Base-by-base conservation (phyloP, 192 early-diverging fungal species). In the Backusella macrospora region DNA sequence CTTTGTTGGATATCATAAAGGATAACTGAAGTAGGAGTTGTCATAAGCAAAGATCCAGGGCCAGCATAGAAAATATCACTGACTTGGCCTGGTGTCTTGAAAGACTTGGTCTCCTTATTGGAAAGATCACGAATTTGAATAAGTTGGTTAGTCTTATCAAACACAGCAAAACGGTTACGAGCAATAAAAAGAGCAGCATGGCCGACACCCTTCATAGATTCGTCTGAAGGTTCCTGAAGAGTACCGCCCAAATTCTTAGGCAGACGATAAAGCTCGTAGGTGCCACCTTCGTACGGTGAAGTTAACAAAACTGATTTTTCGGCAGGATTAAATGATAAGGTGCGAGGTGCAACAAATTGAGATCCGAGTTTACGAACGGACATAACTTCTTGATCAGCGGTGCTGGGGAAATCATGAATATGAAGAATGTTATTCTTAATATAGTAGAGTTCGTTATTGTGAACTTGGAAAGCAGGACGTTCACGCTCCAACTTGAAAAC, bases 401-500 rank as follows among this genome's bases (percentile, higher is more conserved):
- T 84, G 64, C 78, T 92, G 23, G 84, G 59, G 83, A 94, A 96
- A 80, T 99, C 94, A 80, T 94, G 90, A 70, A 90, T 77, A 38
- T 93, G 92, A 18, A 98, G 75, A 76, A 91, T 87, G 75, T 95
- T 93, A 80, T 94, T 95, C 82, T 94, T 94, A 66, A 97, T 87
- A 75, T 95, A 98, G 63, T 93, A 93, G 37, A 98, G 88, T 73
- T 85, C 86, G 76, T 92, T 91, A 43, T 96, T 92, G 78, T 96
- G 88, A 14, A 94, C 87, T 6, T 92, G 87, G 72, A 91, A 91
- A 18, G 98, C 96, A 0, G 97, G 96, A 64, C 98, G 90, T 82
- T 99, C 98, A 62, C 98, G 86, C 82, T 99, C 98, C 37, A 99
- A 85, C 80, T 99, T 99, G 83, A 98, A 99, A 14, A 99, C 98